Conservation (phyloP, 2,329 filamentous ascomycete species). For the Setomelanomma holmii region DNA sequence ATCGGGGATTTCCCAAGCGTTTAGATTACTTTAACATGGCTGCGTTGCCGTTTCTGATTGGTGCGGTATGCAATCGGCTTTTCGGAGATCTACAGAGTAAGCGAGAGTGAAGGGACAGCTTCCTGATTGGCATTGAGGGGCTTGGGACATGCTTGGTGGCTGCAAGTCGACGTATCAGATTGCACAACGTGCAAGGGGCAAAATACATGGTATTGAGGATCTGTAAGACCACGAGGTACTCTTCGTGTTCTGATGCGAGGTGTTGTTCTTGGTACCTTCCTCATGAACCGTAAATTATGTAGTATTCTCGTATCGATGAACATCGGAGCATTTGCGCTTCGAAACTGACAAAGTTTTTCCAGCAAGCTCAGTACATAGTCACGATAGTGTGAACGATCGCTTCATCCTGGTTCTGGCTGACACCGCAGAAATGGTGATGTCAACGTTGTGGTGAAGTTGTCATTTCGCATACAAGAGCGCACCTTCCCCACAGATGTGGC, state of each 20-base stretch:
- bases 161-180: neutral
- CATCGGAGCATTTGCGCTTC: too few species aligned
- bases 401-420: too few species aligned
- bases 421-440: too few species aligned
- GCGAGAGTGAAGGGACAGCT: constrained; percentile 4
- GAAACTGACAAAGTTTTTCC: too few species aligned
- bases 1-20: neutral
- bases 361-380: too few species aligned
- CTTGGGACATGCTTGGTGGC: neutral
- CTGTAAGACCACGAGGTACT: neutral
- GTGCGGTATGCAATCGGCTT: neutral
- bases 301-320: too few species aligned
- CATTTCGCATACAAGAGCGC: too few species aligned
- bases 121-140: neutral
- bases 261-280: neutral
- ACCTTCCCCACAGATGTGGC: too few species aligned
- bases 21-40: neutral
- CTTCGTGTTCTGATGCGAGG: neutral
- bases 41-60: neutral
- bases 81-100: neutral
- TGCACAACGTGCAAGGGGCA: neutral
- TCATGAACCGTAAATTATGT: too few species aligned
- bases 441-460: too few species aligned
- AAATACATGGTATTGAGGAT: neutral
- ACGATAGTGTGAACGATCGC: too few species aligned